Percentiles rank a stretch among this genome's conserved stretches.
Evolutionary conservation across 1,284 basidiomycete species (phyloP).

Genomic region (Trichosporon inkin): DNA sequence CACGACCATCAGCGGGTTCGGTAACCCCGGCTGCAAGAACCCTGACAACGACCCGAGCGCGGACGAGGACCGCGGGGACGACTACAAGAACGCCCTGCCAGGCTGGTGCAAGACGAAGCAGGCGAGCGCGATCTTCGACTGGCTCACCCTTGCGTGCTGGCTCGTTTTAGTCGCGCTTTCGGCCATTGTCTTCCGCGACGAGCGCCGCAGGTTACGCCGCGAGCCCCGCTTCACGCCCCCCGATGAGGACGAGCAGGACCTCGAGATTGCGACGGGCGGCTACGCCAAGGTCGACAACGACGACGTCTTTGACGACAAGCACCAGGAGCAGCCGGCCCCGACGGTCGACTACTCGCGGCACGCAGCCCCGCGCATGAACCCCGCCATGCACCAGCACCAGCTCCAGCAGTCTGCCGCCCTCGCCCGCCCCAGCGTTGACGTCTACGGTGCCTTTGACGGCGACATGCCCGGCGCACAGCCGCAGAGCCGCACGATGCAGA

Average conservation of each 20-base stretch:
- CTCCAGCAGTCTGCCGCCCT: slow-evolving; percentile 33
- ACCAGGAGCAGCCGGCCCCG: slow-evolving; percentile 15
- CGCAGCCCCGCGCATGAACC: slow-evolving; percentile 41
- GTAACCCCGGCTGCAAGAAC: slow-evolving; percentile 68
- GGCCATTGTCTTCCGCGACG: slow-evolving; percentile 36
- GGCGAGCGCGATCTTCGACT: slow-evolving; percentile 78
- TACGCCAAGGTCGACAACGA: slow-evolving; percentile 34
- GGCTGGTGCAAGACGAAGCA: slow-evolving; percentile 87
- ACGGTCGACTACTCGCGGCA: slow-evolving; percentile 2
- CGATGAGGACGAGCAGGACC: slow-evolving; percentile 8
- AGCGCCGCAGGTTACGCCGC: slow-evolving; percentile 24
- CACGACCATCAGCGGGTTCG: slow-evolving; percentile 36
- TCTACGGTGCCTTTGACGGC: slow-evolving; percentile 74
- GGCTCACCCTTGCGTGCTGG: slow-evolving; percentile 52
- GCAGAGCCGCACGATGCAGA: slow-evolving; percentile 69
- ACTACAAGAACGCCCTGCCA: slow-evolving; percentile 63
- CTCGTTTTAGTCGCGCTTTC: slow-evolving; percentile 33
- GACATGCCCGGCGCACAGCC: slow-evolving; percentile 38
- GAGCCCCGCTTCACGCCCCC: slow-evolving; percentile 41
- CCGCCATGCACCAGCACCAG: slow-evolving; percentile 8
- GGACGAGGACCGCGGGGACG: slow-evolving; percentile 64
- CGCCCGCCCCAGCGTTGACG: slow-evolving; percentile 67
- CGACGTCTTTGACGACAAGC: slow-evolving; percentile 35
- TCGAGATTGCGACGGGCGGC: slow-evolving; percentile 13
- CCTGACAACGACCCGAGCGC: slow-evolving; percentile 53